Percentiles rank a stretch among this genome's conserved stretches.
Conservation (phyloP, 2,329 filamentous ascomycete species). For the Eurotiales sp. region DNA sequence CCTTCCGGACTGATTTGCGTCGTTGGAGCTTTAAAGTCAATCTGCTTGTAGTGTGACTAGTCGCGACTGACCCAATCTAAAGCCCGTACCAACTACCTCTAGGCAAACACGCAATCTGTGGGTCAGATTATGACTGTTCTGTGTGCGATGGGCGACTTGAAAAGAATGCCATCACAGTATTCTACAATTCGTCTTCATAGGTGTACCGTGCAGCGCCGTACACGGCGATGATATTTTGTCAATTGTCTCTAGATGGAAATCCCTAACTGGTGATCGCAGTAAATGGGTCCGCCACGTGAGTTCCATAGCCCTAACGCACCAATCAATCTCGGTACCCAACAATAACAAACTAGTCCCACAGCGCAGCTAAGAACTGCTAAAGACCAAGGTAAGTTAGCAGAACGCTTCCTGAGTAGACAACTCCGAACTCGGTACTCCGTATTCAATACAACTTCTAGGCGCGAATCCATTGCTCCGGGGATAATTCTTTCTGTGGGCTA, state of each 20-base stretch:
- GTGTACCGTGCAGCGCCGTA: too few species aligned
- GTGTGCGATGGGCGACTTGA: too few species aligned
- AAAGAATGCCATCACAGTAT: too few species aligned
- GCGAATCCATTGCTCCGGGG: not conserved
- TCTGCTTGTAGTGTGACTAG: not conserved
- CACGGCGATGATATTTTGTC: too few species aligned
- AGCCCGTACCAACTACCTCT: too few species aligned
- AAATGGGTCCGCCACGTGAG: conserved; percentile 1
- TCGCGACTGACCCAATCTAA: too few species aligned
- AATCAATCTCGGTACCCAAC: not conserved
- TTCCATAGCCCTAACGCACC: conserved; percentile 1
- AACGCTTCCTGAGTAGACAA: too few species aligned
- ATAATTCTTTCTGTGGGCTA: not conserved
- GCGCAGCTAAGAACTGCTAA: too few species aligned
- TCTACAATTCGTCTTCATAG: too few species aligned
- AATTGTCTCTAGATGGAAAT: not conserved
- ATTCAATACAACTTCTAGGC: not conserved
- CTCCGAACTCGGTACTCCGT: not conserved
- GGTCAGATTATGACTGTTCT: too few species aligned
- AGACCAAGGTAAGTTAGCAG: too few species aligned
- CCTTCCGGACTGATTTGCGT: not conserved
- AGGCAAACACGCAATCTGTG: too few species aligned
- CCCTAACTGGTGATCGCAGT: not conserved
- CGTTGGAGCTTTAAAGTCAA: not conserved
- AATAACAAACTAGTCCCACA: not conserved